Evolutionary conservation across 768 basidiomycete genomes (phyloP).

Genomic region (Dendrothele bispora): DNA sequence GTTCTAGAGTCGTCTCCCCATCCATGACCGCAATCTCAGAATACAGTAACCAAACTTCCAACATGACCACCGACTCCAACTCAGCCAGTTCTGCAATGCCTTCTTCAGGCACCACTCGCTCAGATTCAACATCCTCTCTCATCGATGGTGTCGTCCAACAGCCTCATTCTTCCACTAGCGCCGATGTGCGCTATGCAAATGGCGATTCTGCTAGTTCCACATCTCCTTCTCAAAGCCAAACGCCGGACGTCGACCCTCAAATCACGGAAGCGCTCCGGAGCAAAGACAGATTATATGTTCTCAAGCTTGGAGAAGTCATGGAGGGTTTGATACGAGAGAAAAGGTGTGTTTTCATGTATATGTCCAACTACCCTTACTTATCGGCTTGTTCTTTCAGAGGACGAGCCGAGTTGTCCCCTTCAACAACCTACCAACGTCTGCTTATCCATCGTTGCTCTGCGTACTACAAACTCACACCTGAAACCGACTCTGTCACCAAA

Average conservation of each 20-base stretch:
- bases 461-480: conserved; percentile 75
- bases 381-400: conserved; percentile 36
- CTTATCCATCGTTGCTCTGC: conserved; percentile 84
- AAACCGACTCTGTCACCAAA: conserved; percentile 65
- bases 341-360: conserved; percentile 48
- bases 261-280: conserved; percentile 84
- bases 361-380: background rate
- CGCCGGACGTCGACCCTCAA: conserved; percentile 67
- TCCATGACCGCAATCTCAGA: conserved; percentile 12
- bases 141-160: conserved; percentile 12
- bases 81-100: conserved; percentile 8
- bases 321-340: conserved; percentile 76
- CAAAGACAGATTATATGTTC: conserved; percentile 86
- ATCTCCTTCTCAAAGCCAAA: conserved; percentile 13
- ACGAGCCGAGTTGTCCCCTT: conserved; percentile 65
- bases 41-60: background rate
- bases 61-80: conserved; percentile 13
- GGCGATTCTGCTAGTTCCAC: conserved; percentile 18
- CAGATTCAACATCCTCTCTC: conserved; percentile 18
- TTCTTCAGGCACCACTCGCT: background rate
- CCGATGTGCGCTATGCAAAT: conserved; percentile 22
- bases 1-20: conserved; percentile 8
- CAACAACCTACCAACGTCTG: conserved; percentile 81
- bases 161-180: conserved; percentile 20
- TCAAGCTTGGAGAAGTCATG: conserved; percentile 87